A percentile compares a stretch with the other conserved stretches of the same genome.
phyloP scores from a whole-genome alignment of 2,329 filamentous ascomycete genomes.

The Venturia carpophila region DNA sequence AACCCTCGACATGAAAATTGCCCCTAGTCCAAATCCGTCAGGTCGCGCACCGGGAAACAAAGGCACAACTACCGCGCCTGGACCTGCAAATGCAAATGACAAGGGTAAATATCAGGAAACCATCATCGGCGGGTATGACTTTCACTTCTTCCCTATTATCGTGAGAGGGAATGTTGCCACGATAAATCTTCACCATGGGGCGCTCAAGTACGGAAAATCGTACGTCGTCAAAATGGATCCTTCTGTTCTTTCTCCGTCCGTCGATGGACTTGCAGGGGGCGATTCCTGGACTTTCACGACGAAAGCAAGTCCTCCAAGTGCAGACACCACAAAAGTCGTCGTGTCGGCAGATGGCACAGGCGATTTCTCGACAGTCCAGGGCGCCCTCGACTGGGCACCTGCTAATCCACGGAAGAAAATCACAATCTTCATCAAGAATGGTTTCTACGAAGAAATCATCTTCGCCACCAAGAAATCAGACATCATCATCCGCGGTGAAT shows the following conservation, averaged over 20 bases:
- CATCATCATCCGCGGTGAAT: constrained; percentile 20
- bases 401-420: background rate
- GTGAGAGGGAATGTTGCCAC: constrained; percentile 18
- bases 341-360: constrained; percentile 16
- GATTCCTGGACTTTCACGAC: constrained; percentile 19
- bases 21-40: constrained; percentile 16
- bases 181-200: constrained; percentile 17
- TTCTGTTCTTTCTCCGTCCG: background rate
- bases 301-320: constrained; percentile 15
- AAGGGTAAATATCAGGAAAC: constrained; percentile 18
- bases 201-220: constrained; percentile 17
- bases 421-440: constrained; percentile 19
- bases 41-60: constrained; percentile 14
- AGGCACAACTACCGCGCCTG: constrained; percentile 12
- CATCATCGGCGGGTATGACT: constrained; percentile 19
- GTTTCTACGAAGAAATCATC: constrained; percentile 21
- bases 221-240: constrained; percentile 18
- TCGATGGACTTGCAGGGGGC: constrained; percentile 13
- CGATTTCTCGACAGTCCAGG: constrained; percentile 19
- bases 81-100: constrained; percentile 16
- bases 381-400: constrained; percentile 18
- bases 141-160: constrained; percentile 20
- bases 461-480: constrained; percentile 20
- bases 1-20: constrained; percentile 18
- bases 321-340: background rate